Evolutionary conservation across 352 stramenopile species (phyloP).

Genomic region (Phytophthora cajani): DNA sequence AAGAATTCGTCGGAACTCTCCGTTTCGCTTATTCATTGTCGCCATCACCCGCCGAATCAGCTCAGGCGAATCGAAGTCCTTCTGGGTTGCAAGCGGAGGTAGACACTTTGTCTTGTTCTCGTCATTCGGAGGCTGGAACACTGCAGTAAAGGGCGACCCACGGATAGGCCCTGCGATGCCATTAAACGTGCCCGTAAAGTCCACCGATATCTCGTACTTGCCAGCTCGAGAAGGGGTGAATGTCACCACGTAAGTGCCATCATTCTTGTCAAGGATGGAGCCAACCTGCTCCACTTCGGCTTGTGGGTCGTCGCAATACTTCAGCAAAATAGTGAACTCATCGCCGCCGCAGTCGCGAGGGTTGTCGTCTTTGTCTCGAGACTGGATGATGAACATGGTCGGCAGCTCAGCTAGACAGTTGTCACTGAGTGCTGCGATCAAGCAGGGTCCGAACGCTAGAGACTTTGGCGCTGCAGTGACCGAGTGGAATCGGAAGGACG

Average conservation of each 20-base stretch:
- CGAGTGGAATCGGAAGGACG: slow-evolving; percentile 92
- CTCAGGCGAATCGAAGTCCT: slow-evolving; percentile 79
- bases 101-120: slow-evolving; percentile 83
- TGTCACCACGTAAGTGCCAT: slow-evolving; percentile 95
- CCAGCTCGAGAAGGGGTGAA: slow-evolving; percentile 85
- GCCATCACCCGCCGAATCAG: slow-evolving; percentile 77
- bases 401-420: slow-evolving; percentile 71
- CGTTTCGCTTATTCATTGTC: slow-evolving; percentile 87
- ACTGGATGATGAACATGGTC: slow-evolving; percentile 93
- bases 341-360: slow-evolving; percentile 95
- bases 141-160: slow-evolving; percentile 90
- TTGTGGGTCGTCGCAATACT: slow-evolving; percentile 47
- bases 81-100: slow-evolving; percentile 66
- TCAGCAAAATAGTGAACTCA: slow-evolving; percentile 90
- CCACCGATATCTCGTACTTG: slow-evolving; percentile 88
- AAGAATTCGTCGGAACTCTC: slow-evolving; percentile 81
- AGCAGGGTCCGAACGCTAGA: slow-evolving; percentile 94
- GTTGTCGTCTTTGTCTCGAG: slow-evolving; percentile 88
- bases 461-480: slow-evolving; percentile 92
- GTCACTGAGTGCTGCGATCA: slow-evolving; percentile 71
- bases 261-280: slow-evolving; percentile 87
- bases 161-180: slow-evolving; percentile 93
- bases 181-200: slow-evolving; percentile 94
- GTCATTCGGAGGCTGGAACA: slow-evolving; percentile 51
- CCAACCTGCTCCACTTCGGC: slow-evolving; percentile 52